Evolutionary conservation across 2,329 filamentous ascomycete genomes (phyloP).

Genomic region (Blumeria graminis): DNA sequence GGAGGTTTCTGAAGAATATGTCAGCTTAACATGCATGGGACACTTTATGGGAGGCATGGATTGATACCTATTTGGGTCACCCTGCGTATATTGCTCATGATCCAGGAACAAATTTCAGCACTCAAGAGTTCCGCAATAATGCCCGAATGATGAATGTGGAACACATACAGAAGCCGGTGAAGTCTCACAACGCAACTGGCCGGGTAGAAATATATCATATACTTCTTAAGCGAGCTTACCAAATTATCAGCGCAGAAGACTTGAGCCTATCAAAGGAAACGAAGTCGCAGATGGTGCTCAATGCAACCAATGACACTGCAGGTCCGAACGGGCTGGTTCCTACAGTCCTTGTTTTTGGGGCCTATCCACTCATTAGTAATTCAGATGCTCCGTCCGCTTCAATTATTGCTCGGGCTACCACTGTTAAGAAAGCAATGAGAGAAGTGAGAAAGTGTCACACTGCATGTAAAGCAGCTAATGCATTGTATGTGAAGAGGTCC

Average conservation of each 20-base stretch:
- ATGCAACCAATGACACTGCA: neutral
- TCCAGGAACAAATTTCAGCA: neutral
- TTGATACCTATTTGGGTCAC: neutral
- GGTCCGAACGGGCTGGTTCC: neutral
- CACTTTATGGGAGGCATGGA: neutral
- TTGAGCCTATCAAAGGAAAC: neutral
- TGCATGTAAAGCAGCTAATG: neutral
- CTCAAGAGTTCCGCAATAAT: neutral
- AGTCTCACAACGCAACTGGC: neutral
- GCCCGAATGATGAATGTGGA: neutral
- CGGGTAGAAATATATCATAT: neutral
- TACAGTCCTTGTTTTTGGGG: neutral
- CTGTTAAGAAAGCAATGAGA: neutral
- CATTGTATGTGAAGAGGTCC: neutral
- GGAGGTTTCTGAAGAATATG: conserved; percentile 1
- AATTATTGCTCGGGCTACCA: neutral
- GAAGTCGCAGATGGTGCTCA: neutral
- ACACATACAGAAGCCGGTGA: neutral
- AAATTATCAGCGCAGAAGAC: neutral
- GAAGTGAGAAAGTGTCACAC: neutral
- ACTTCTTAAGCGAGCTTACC: neutral
- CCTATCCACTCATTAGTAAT: neutral
- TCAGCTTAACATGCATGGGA: neutral
- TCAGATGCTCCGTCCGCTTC: neutral
- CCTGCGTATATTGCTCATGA: neutral